phyloP scores from a whole-genome alignment of 2,329 filamentous ascomycete species.

The Cadophora gregata region DNA sequence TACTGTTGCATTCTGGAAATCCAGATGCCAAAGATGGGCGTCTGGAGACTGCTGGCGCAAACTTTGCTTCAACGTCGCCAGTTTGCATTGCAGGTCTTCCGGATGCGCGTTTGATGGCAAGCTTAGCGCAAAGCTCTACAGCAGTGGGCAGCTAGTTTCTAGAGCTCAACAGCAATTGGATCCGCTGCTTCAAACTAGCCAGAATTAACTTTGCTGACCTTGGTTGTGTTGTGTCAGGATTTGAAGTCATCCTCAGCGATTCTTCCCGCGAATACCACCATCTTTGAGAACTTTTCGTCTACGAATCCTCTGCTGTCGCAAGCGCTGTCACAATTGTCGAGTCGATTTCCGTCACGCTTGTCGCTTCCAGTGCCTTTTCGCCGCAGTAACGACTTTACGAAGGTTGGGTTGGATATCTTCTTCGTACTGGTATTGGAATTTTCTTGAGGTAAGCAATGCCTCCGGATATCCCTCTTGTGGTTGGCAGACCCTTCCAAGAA shows the following conservation, averaged over 20 bases:
- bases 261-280: constrained; percentile 40
- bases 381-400: constrained; percentile 37
- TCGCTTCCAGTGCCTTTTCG: constrained; percentile 35
- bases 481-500: constrained; percentile 34
- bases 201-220: constrained; percentile 37
- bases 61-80: constrained; percentile 30
- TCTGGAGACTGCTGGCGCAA: constrained; percentile 41
- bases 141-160: constrained; percentile 25
- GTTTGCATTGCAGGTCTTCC: constrained; percentile 29
- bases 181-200: background rate
- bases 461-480: constrained; percentile 21
- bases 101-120: constrained; percentile 40
- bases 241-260: constrained; percentile 41
- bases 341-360: constrained; percentile 36
- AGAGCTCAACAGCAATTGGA: constrained; percentile 22
- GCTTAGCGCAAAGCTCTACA: constrained; percentile 36
- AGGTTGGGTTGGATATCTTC: constrained; percentile 38
- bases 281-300: constrained; percentile 37
- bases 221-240: constrained; percentile 36
- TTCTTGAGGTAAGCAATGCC: constrained; percentile 39
- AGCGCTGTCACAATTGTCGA: constrained; percentile 40
- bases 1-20: constrained; percentile 33
- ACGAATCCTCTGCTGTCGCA: constrained; percentile 42
- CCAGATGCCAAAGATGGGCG: constrained; percentile 29
- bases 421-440: constrained; percentile 36